Percentiles rank a stretch among this genome's conserved stretches.
Conservation (phyloP, 805 yeast genomes). For the Brettanomyces custersianus region DNA sequence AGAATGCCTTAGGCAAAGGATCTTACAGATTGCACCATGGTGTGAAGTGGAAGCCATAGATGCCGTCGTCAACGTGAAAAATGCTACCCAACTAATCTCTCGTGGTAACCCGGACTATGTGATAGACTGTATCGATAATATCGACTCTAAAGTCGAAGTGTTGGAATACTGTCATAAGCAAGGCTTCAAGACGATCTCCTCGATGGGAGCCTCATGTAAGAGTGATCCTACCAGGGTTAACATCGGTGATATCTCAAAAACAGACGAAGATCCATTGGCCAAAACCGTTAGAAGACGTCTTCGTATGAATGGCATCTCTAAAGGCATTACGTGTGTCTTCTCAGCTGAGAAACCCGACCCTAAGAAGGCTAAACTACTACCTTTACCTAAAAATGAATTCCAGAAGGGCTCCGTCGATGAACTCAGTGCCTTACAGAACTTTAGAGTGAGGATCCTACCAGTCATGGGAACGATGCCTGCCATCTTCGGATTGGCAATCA, state of each 20-base stretch:
- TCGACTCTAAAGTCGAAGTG: conserved; percentile 92
- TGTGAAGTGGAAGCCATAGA: conserved; percentile 68
- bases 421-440: conserved; percentile 76
- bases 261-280: conserved; percentile 92
- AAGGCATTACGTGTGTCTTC: conserved; percentile 79
- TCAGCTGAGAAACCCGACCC: conserved; percentile 97
- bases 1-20: conserved; percentile 60
- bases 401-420: conserved; percentile 80
- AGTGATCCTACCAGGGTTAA: conserved; percentile 90
- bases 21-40: conserved; percentile 88
- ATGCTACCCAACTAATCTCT: conserved; percentile 53
- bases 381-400: conserved; percentile 74
- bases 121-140: conserved; percentile 93
- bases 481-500: conserved; percentile 85
- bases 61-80: conserved; percentile 64
- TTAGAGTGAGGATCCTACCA: conserved; percentile 90
- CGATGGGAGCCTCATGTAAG: conserved; percentile 97
- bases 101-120: conserved; percentile 60
- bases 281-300: conserved; percentile 79
- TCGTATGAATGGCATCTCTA: conserved; percentile 65
- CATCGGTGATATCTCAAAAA: conserved; percentile 77
- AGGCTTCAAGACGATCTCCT: conserved; percentile 63
- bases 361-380: conserved; percentile 78
- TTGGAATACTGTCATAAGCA: conserved; percentile 60
- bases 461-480: conserved; percentile 97